Conservation (phyloP, 129 eudicot species). For the Gnaphalium uliginosum region DNA sequence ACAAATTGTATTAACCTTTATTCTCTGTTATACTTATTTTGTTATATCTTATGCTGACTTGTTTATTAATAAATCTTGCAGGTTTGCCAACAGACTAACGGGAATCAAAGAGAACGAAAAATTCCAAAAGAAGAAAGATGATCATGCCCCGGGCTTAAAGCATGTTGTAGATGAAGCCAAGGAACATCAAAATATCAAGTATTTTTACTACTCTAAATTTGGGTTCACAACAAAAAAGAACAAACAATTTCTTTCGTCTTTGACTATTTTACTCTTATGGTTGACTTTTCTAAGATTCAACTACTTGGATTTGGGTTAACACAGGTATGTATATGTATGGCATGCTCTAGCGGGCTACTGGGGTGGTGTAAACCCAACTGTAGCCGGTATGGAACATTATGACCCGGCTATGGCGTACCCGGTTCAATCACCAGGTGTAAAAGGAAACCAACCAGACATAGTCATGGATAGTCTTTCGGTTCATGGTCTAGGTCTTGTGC, state of each 20-base stretch:
- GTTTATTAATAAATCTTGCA: conserved; percentile 28
- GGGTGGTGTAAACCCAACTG: conserved; percentile 93
- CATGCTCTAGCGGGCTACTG: conserved; percentile 96
- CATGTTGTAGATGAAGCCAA: conserved; percentile 73
- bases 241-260: background rate
- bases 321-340: conserved; percentile 86
- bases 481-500: conserved; percentile 88
- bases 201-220: conserved; percentile 22
- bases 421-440: conserved; percentile 75
- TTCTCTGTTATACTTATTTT: background rate
- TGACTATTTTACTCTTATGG: background rate
- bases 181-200: conserved; percentile 80
- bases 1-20: background rate
- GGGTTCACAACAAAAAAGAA: background rate
- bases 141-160: conserved; percentile 65
- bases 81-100: conserved; percentile 85
- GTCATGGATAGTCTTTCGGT: conserved; percentile 86
- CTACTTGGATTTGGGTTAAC: background rate
- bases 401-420: conserved; percentile 80
- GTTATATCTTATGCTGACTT: conserved; percentile 7
- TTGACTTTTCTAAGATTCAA: background rate
- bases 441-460: conserved; percentile 90
- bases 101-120: conserved; percentile 86
- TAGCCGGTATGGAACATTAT: conserved; percentile 72
- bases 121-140: conserved; percentile 65